Base-by-base conservation (phyloP, 352 stramenopile genomes). In the Pythium grandisporangium region DNA sequence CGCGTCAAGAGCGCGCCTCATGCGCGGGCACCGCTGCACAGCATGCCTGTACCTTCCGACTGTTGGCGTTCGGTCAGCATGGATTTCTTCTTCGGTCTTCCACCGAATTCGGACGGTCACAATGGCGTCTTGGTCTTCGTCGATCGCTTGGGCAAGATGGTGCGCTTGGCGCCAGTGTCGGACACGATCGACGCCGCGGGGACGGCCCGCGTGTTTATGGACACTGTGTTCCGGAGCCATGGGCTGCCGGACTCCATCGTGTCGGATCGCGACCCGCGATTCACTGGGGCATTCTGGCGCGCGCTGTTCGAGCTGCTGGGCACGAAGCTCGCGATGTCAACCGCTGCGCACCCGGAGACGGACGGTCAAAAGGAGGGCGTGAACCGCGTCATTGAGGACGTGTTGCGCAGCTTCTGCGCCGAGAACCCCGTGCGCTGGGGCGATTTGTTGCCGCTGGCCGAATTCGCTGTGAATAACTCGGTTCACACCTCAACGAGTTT, bases 241-340 rank as follows among this genome's bases (percentile, higher is more conserved):
- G 40, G 40, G 12, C 21, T 46, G 2, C 40, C 40, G 1, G 19
- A 26, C 17, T 37, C 24, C 23, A 38, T 46, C 19, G 40, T 46
- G 24, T 37, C 36, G n/a, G n/a, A n/a, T n/a, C n/a, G n/a, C n/a
- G n/a, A n/a, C n/a, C n/a, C n/a, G n/a, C n/a, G 26, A 1, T 59
- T 55, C 30, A 59, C 51, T 2, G 11, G 6, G 11, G 24, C 36
- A 12, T 55, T 59, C 20, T 59, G 51, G 44, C 12, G 26, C 0
- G 17, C 8, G 12, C 22, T 58, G 3, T 58, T 59, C 26, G 13
- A 25, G 8, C 14, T 48, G 12, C 17, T 53, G n/a, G n/a, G n/a
- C n/a, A n/a, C n/a, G n/a, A n/a, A n/a, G n/a, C n/a, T 55, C 11
- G 20, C 48, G 24, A 61, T 61, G 52, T 61, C 37, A 16, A 53